Conservation (phyloP, 2,329 filamentous ascomycete genomes). For the Pleoardoris graminearum region DNA sequence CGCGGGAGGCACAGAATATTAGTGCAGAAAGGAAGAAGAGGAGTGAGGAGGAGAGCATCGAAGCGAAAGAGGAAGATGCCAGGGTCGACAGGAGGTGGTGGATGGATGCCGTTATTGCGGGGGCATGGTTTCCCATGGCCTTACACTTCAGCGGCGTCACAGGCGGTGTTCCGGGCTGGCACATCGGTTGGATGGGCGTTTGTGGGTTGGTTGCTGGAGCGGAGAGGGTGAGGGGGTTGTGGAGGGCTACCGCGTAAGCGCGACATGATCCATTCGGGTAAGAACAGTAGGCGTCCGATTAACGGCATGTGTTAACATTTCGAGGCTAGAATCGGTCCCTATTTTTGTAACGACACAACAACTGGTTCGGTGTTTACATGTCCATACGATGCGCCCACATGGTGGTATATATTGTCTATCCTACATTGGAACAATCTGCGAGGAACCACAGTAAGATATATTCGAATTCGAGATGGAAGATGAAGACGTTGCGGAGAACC, state of each 20-base stretch:
- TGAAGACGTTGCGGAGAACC: too few relatives aligned
- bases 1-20: constrained; percentile 49
- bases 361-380: too few relatives aligned
- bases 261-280: too few relatives aligned
- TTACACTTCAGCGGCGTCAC: constrained; percentile 45
- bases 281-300: too few relatives aligned
- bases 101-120: constrained; percentile 48
- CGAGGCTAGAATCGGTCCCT: too few relatives aligned
- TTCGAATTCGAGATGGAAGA: too few relatives aligned
- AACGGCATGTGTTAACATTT: too few relatives aligned
- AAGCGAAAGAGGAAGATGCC: constrained; percentile 44
- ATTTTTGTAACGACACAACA: too few relatives aligned
- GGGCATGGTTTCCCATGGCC: constrained; percentile 51
- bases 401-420: too few relatives aligned
- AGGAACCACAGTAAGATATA: too few relatives aligned
- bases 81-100: constrained; percentile 47
- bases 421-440: too few relatives aligned
- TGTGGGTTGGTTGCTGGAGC: constrained; percentile 48
- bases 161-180: constrained; percentile 49
- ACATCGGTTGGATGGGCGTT: constrained; percentile 49
- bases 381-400: too few relatives aligned
- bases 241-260: constrained; percentile 16
- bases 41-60: constrained; percentile 31
- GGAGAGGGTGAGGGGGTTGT: constrained; percentile 31
- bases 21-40: constrained; percentile 35